A percentile compares a stretch with the other conserved stretches of the same genome.
These are phyloP conservation scores for Cladosporium sp. DNA, from an alignment of 2,329 filamentous ascomycete species.

Conservation along the genomic window DNA sequence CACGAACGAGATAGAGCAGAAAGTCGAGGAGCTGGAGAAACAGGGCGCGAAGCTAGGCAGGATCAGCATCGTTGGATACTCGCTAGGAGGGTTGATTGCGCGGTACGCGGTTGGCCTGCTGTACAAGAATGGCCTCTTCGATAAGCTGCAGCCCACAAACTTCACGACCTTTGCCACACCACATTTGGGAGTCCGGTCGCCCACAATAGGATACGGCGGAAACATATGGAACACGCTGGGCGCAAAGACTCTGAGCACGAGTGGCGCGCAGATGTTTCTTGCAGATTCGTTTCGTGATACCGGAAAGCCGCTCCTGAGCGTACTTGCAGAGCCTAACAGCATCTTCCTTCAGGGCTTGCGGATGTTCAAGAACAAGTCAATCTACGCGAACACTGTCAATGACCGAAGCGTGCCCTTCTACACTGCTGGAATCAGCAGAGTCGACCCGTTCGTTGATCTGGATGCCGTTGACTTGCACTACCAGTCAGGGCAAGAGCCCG, in stretches of 20 bases:
- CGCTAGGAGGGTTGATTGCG: slow-evolving; percentile 77
- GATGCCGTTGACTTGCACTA: slow-evolving; percentile 66
- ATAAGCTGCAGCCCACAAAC: slow-evolving; percentile 76
- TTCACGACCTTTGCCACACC: slow-evolving; percentile 88
- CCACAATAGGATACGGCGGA: slow-evolving; percentile 36
- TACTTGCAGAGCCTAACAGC: slow-evolving; percentile 75
- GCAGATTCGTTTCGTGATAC: slow-evolving; percentile 82
- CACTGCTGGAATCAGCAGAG: slow-evolving; percentile 70
- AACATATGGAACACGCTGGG: slow-evolving; percentile 67
- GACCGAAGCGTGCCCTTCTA: slow-evolving; percentile 78
- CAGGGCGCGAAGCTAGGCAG: slow-evolving; percentile 68
- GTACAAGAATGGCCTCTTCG: slow-evolving; percentile 71
- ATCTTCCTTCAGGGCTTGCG: slow-evolving; percentile 78
- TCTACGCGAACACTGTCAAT: slow-evolving; percentile 85
- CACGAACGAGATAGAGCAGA: slow-evolving; percentile 57
- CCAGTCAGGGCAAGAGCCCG: slow-evolving; percentile 58
- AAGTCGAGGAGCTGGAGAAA: slow-evolving; percentile 47
- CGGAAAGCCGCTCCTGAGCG: slow-evolving; percentile 67
- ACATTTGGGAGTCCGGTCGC: slow-evolving; percentile 52
- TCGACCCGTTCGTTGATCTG: slow-evolving; percentile 67
- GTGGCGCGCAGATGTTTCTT: slow-evolving; percentile 79
- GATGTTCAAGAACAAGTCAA: slow-evolving; percentile 66
- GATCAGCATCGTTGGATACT: slow-evolving; percentile 84
- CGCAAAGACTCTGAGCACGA: slow-evolving; percentile 71
- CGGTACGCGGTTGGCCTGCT: slow-evolving; percentile 82